A percentile compares a stretch with the other conserved stretches of the same genome.
Evolutionary conservation across 1,139 yeast species (phyloP).

Genomic region (Taphrina communis): DNA sequence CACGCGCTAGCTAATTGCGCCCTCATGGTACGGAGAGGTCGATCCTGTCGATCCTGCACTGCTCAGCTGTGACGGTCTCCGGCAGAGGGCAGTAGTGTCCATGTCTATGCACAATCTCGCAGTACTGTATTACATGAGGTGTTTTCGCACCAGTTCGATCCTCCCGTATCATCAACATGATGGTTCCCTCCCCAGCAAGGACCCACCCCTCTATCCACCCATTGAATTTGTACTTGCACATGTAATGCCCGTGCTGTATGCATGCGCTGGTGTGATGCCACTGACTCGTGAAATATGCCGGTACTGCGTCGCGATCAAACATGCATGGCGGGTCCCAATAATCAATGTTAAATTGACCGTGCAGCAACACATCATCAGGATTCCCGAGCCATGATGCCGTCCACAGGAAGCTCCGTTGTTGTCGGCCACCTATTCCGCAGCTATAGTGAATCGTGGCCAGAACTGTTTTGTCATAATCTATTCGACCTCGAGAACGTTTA

Average conservation of each 20-base stretch:
- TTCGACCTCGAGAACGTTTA: not conserved
- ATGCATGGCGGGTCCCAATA: not conserved
- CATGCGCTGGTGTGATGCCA: conserved; percentile 6
- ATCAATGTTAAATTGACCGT: not conserved
- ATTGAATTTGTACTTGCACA: not conserved
- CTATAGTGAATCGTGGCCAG: not conserved
- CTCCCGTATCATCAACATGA: not conserved
- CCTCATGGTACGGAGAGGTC: not conserved
- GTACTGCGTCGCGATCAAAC: not conserved
- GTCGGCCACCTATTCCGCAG: conserved; percentile 2
- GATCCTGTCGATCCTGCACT: not conserved
- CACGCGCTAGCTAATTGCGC: too few species aligned
- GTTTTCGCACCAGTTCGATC: not conserved
- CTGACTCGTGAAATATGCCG: not conserved
- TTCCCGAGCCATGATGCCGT: not conserved
- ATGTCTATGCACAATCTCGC: not conserved
- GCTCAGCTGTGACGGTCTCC: not conserved
- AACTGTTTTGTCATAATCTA: not conserved
- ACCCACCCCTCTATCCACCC: not conserved
- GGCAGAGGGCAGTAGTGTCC: not conserved
- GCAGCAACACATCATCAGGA: not conserved
- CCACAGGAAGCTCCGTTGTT: not conserved
- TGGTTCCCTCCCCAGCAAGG: not conserved
- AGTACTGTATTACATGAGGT: not conserved
- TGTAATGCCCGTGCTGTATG: conserved; percentile 1